Evolutionary conservation across 495 filamentous ascomycete species (phyloP), one percentile per base, ranked within the genome.

Genomic region (Xylaria bambusicola): DNA sequence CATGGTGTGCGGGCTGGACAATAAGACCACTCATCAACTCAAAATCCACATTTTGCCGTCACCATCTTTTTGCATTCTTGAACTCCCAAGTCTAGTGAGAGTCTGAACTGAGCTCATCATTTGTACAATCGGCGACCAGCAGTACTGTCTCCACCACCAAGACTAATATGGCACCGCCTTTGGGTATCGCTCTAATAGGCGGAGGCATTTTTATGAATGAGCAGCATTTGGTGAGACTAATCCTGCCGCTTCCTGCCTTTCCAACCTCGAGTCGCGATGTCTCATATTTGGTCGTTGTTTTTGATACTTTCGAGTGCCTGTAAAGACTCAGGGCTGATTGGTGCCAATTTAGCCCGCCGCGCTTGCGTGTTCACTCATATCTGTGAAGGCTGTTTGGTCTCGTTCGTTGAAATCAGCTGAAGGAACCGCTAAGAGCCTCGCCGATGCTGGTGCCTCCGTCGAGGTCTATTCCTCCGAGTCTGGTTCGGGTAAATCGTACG

Each of bases 181-280:
- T 85, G 50, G 83, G 85, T 17, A 75, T 90, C 21, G 87, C 87
- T 13, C 81, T 90, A n/a, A 80, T 90, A 40, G 87, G 87, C 26
- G 84, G 83, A 62, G 88, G 87, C 69, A 79, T 77, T 66, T 76
- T 77, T 46, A 76, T 68, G 20, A 69, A 59, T 40, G 72, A 75
- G 49, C 65, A 76, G 46, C 80, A 83, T 57, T 65, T 79, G 23
- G 72, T 77, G 52, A 52, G 71, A 62, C 20, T 47, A 6, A 21
- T 45, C 8, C 27, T 45, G 13, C 23, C 40, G 24, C 13, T 38
- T 17, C 47, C 55, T 27, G 10, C n/a, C 20, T 31, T 47, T 42
- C 0, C 31, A 52, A 9, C 20, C 7, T n/a, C n/a, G n/a, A n/a
- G 13, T 18, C 17, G 48, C 31, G 29, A 51, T 23, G 0, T 8